phyloP scores from a whole-genome alignment of 1,284 basidiomycete species.

The Pseudozyma thailandica region DNA sequence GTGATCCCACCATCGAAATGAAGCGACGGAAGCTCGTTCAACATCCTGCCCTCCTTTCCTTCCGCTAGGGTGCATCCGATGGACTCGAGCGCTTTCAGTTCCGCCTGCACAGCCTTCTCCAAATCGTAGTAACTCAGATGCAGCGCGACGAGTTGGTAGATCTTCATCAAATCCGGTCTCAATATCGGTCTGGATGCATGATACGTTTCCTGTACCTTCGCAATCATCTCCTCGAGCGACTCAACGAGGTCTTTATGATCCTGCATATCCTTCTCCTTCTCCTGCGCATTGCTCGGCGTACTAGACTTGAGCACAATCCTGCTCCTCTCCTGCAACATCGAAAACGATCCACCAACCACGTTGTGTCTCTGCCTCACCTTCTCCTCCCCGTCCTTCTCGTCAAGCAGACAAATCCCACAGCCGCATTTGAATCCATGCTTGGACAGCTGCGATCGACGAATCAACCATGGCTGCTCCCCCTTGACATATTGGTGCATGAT shows the following conservation, averaged over 20 bases:
- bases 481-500: slow-evolving; percentile 67
- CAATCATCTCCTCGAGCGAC: slow-evolving; percentile 47
- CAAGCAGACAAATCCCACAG: slow-evolving; percentile 59
- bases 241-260: slow-evolving; percentile 54
- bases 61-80: slow-evolving; percentile 34
- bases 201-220: slow-evolving; percentile 56
- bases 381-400: slow-evolving; percentile 55
- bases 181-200: slow-evolving; percentile 28
- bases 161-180: slow-evolving; percentile 59
- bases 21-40: slow-evolving; percentile 50
- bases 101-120: slow-evolving; percentile 20
- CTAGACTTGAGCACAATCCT: slow-evolving; percentile 53
- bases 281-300: background rate
- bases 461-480: slow-evolving; percentile 58
- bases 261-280: slow-evolving; percentile 24
- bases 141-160: slow-evolving; percentile 44
- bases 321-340: slow-evolving; percentile 59
- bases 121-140: slow-evolving; percentile 47
- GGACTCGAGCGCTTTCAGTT: slow-evolving; percentile 36
- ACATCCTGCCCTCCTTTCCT: slow-evolving; percentile 1
- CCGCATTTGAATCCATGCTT: slow-evolving; percentile 65
- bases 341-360: slow-evolving; percentile 50
- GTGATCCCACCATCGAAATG: slow-evolving; percentile 59
- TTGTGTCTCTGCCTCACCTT: slow-evolving; percentile 40
- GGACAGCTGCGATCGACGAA: slow-evolving; percentile 55